phyloP scores from a whole-genome alignment of 495 filamentous ascomycete genomes.

The Aspergillus conjunctus region DNA sequence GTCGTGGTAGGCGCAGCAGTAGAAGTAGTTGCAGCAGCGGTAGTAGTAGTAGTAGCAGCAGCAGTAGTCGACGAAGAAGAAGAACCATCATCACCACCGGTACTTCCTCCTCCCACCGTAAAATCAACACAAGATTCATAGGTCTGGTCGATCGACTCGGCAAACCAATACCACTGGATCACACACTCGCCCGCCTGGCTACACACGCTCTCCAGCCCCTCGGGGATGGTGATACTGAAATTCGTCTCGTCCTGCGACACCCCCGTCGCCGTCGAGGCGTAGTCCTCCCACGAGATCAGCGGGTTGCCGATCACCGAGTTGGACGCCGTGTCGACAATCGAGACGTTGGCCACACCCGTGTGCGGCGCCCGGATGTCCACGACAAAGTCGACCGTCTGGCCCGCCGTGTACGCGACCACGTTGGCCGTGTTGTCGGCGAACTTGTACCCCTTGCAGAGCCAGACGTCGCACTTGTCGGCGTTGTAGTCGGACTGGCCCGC shows the following conservation, averaged over 20 bases:
- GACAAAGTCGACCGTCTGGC: constrained; percentile 60
- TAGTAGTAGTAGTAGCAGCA: constrained; percentile 17
- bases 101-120: too few species aligned
- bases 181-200: constrained; percentile 63
- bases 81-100: constrained; percentile 42
- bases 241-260: constrained; percentile 60
- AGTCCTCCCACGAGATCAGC: constrained; percentile 59
- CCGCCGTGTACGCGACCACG: constrained; percentile 61
- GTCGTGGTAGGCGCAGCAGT: neutral
- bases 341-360: constrained; percentile 68
- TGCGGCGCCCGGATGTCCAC: constrained; percentile 66
- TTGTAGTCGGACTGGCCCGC: constrained; percentile 59
- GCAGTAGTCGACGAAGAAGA: constrained; percentile 19
- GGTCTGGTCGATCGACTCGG: constrained; percentile 64
- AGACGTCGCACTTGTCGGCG: constrained; percentile 61
- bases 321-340: constrained; percentile 63
- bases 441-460: constrained; percentile 72
- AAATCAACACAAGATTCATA: constrained; percentile 78
- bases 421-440: constrained; percentile 70
- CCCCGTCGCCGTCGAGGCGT: constrained; percentile 50
- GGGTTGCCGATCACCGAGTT: constrained; percentile 59
- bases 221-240: constrained; percentile 68
- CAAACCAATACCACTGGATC: constrained; percentile 73
- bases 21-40: constrained; percentile 10
- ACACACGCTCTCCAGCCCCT: constrained; percentile 57